Base-by-base conservation (phyloP, 768 basidiomycete species). In the Mycena venus region DNA sequence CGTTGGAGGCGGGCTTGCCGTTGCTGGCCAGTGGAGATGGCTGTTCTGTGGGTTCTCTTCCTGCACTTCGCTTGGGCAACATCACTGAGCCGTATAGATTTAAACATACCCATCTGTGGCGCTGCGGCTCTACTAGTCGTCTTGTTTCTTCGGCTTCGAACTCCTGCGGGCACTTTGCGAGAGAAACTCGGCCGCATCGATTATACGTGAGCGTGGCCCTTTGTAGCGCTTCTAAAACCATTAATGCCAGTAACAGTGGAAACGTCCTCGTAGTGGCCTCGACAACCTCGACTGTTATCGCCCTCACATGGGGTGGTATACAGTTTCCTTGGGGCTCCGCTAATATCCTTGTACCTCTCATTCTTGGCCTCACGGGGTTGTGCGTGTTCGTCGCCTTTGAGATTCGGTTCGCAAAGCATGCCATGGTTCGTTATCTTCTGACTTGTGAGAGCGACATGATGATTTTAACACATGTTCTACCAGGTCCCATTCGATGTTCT, bases 171-270 rank as follows among this genome's bases (percentile, higher is more conserved):
- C 0, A 78, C 71, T 2, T 69, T 85, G 23, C 68, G 70, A 21
- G 80, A 84, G 8, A 89, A 88, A 66, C 31, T 88, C 1, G 61
- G 61, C n/a, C 78, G 78, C 11, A 82, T 89, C 61, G 88, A 89
- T 66, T 89, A 86, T 85, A 80, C 84, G 86, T 88, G 75, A 5
- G 86, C 75, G 9, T n/a, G 42, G 5, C 42, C 12, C 36, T 11
- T 10, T 15, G 36, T 38, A 38, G 11, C 36, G 36, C 1, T 8
- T 38, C 36, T 11, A 10, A 38, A 2, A 38, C 36, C 15, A n/a
- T n/a, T 38, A 15, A 38, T 11, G 10, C 36, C 15, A 11, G 36
- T n/a, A n/a, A 38, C 31, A 58, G 56, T n/a, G 56, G 56, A 34
- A 58, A 19, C 11, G 17, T n/a, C 5, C 17, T 58, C 4, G 21